Conservation (phyloP, 345 rosid genomes). For the Rubroshorea leprosula region DNA sequence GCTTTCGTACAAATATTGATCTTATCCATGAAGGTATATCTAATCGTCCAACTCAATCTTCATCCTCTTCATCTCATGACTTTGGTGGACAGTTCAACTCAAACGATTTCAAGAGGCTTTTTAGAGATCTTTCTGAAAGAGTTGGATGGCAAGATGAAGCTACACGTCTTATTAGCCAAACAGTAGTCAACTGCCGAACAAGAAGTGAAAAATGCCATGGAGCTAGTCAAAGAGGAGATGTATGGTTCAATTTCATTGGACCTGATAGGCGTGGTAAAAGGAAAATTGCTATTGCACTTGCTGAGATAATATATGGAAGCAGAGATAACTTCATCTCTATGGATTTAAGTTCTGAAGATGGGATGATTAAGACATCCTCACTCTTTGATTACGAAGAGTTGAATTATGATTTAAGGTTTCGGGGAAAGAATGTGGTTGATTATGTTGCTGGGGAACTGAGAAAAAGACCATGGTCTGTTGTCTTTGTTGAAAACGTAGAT, state of each 20-base stretch:
- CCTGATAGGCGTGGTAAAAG: constrained; percentile 45
- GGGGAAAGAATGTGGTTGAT: constrained; percentile 71
- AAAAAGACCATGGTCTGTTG: constrained; percentile 52
- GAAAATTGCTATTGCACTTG: constrained; percentile 51
- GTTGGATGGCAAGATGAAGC: constrained; percentile 68
- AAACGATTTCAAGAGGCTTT: constrained; percentile 46
- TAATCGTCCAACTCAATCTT: constrained; percentile 28
- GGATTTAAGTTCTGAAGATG: constrained; percentile 40
- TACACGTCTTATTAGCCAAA: constrained; percentile 36
- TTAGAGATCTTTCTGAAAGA: constrained; percentile 37
- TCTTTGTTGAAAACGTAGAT: constrained; percentile 70
- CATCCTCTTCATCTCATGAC: constrained; percentile 32
- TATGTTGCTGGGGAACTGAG: constrained; percentile 50
- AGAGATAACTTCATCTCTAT: constrained; percentile 43
- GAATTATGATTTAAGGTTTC: constrained; percentile 25
- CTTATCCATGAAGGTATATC: constrained; percentile 16
- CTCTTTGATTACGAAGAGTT: constrained; percentile 15
- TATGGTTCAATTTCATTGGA: constrained; percentile 67
- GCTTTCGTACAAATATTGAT: no score
- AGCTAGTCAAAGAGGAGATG: constrained; percentile 38
- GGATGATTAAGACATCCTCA: background rate
- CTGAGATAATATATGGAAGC: constrained; percentile 49
- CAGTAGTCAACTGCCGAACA: constrained; percentile 24
- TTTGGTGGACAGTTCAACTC: constrained; percentile 19
- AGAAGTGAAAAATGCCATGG: no score